phyloP scores from a whole-genome alignment of 2,329 filamentous ascomycete genomes.

The Hymenoscyphus scutula region DNA sequence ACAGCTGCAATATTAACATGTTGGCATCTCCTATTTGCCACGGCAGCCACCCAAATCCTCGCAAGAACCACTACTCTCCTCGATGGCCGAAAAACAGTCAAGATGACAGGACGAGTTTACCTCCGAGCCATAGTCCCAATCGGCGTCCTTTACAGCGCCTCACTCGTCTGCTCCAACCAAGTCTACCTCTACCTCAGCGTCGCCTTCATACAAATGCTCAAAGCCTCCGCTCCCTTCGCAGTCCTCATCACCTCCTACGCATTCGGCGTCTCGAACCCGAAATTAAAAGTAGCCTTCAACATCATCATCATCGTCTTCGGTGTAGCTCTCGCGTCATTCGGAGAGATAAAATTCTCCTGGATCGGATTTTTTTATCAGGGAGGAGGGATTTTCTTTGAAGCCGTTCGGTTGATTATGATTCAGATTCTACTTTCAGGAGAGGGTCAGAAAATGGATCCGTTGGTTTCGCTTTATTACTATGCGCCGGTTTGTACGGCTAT shows the following conservation, averaged over 20 bases:
- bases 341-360: conserved; percentile 88
- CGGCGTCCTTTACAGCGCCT: conserved; percentile 89
- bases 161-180: conserved; percentile 90
- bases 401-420: conserved; percentile 77
- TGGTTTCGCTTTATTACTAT: conserved; percentile 88
- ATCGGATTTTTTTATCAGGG: conserved; percentile 75
- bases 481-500: conserved; percentile 77
- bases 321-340: conserved; percentile 88
- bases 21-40: conserved; percentile 91
- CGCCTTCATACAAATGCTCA: conserved; percentile 97
- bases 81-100: conserved; percentile 88
- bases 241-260: conserved; percentile 85
- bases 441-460: conserved; percentile 85
- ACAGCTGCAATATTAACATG: conserved; percentile 78
- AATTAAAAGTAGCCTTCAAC: conserved; percentile 81
- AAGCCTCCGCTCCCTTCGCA: conserved; percentile 89
- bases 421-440: conserved; percentile 67
- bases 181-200: conserved; percentile 92
- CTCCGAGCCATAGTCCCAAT: conserved; percentile 89
- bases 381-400: conserved; percentile 74
- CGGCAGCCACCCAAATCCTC: conserved; percentile 86
- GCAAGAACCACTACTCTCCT: conserved; percentile 84
- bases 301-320: conserved; percentile 90
- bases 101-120: conserved; percentile 95
- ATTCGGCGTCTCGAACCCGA: conserved; percentile 78